These are phyloP conservation scores for Metschnikowia matae DNA, from an alignment of 805 yeast genomes.

Conservation along the genomic window DNA sequence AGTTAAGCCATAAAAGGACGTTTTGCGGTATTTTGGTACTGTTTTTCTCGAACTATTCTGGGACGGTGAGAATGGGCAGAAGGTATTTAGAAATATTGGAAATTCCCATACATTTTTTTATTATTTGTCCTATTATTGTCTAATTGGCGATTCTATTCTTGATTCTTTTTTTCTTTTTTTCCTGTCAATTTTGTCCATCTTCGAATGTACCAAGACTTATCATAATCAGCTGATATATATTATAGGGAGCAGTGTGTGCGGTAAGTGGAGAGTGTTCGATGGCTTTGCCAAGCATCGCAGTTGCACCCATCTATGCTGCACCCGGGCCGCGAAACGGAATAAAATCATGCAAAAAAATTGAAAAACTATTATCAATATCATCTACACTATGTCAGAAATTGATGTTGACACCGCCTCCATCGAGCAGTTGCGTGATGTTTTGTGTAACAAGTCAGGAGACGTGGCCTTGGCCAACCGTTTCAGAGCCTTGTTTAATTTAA, in stretches of 20 bases:
- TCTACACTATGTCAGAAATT: conserved; percentile 27
- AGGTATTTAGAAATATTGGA: no score
- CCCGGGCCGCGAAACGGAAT: conserved; percentile 6
- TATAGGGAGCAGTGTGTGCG: no score
- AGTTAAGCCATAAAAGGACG: no score
- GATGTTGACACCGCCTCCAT: conserved; percentile 42
- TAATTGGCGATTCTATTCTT: no score
- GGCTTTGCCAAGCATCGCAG: not conserved
- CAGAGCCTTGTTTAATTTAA: conserved; percentile 89
- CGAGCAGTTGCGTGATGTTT: conserved; percentile 69
- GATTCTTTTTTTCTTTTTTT: no score
- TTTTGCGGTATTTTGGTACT: no score
- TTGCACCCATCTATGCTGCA: conserved; percentile 4
- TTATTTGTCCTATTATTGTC: no score
- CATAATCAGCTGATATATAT: not conserved
- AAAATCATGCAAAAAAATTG: conserved; percentile 4
- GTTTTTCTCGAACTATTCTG: no score
- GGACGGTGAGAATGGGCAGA: no score
- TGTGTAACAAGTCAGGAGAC: conserved; percentile 61
- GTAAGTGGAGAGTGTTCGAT: not conserved
- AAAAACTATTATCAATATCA: not conserved
- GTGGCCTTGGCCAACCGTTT: conserved; percentile 81
- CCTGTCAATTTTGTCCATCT: no score
- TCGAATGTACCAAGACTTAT: no score
- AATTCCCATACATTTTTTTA: no score